phyloP scores from a whole-genome alignment of 75 land plant species.

The Sequoiadendron giganteum region DNA sequence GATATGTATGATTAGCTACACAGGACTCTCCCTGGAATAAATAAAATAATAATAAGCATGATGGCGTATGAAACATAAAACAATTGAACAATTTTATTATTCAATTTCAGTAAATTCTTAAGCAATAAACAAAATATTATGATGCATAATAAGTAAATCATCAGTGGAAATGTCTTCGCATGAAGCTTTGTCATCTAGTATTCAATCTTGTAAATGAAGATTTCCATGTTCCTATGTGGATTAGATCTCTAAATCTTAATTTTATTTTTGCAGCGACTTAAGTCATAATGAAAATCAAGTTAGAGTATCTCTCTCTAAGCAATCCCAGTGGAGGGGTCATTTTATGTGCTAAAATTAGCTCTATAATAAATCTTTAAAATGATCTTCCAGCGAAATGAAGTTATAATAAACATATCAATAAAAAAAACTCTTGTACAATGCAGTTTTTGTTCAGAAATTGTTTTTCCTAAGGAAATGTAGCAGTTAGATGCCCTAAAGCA shows the following conservation, averaged over 20 bases:
- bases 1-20: slow-evolving; percentile 87
- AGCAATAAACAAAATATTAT: neutral
- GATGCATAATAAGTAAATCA: too few species aligned
- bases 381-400: neutral
- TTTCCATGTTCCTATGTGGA: neutral
- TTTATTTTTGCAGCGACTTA: neutral
- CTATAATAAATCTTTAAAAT: neutral
- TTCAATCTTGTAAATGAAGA: neutral
- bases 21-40: slow-evolving; percentile 52
- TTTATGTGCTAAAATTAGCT: neutral
- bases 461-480: neutral
- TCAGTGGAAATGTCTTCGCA: neutral
- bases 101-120: neutral
- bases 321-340: neutral
- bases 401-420: too few species aligned
- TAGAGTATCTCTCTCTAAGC: neutral
- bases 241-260: neutral
- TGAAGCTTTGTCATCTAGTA: neutral
- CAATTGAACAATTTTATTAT: slow-evolving; percentile 6
- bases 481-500: neutral
- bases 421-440: neutral
- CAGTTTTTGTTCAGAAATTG: neutral
- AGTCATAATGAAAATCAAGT: neutral
- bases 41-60: neutral
- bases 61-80: neutral